These are phyloP conservation scores for Cryphonectria radicalis DNA, from an alignment of 2,329 filamentous ascomycete species.

Conservation along the genomic window DNA sequence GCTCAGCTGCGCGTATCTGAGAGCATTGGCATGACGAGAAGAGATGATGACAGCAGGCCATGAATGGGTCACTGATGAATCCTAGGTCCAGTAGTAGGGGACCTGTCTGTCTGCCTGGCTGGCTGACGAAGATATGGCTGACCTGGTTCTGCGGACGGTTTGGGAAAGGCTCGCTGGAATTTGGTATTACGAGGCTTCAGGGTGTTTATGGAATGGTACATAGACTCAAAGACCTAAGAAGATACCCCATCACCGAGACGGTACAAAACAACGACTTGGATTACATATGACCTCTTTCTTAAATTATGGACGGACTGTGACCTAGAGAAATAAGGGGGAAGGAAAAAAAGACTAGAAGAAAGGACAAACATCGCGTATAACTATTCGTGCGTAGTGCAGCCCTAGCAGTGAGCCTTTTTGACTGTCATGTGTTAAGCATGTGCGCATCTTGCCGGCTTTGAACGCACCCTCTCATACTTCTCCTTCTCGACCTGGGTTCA, in stretches of 20 bases:
- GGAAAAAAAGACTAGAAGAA: too few species aligned
- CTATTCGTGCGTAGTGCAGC: neutral
- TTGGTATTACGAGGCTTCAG: neutral
- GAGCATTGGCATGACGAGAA: neutral
- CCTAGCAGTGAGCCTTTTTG: neutral
- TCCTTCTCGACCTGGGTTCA: neutral
- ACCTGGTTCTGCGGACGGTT: neutral
- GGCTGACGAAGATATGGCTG: neutral
- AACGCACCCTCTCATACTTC: neutral
- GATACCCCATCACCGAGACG: conserved; percentile 4
- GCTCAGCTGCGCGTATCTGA: neutral
- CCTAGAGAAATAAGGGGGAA: neutral
- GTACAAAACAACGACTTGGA: neutral
- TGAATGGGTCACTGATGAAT: neutral
- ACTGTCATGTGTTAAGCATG: neutral
- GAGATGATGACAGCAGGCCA: neutral
- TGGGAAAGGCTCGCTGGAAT: neutral
- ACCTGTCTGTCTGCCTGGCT: neutral
- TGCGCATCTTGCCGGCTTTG: neutral
- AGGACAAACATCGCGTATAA: neutral
- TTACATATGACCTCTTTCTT: neutral
- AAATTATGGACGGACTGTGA: neutral
- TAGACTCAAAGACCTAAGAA: neutral
- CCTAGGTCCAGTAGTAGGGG: neutral
- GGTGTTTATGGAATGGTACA: neutral